These are phyloP conservation scores for Rutidosis leptorrhynchoides DNA, from an alignment of 129 eudicot genomes.

Conservation along the genomic window DNA sequence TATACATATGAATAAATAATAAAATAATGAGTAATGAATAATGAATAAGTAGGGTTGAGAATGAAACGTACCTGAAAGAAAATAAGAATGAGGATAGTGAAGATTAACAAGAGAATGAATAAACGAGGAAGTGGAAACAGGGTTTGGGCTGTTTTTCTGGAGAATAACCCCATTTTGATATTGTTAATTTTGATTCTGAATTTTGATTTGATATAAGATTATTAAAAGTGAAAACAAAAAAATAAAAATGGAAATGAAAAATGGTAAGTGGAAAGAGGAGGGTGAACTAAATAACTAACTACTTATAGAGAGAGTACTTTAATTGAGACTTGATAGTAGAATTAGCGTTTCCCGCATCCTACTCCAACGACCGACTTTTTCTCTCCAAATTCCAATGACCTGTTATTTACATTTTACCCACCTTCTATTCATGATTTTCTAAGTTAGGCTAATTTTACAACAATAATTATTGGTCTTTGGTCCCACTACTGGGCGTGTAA, in stretches of 20 bases:
- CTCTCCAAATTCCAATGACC: neutral
- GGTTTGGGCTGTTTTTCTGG: conserved; percentile 24
- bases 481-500: too few relatives aligned
- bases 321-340: neutral
- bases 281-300: conserved; percentile 11
- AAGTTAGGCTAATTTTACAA: too few relatives aligned
- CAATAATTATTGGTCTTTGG: too few relatives aligned
- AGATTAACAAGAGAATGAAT: conserved; percentile 27
- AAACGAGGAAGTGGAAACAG: conserved; percentile 28
- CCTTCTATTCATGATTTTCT: too few relatives aligned
- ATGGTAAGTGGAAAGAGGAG: neutral
- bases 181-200: neutral
- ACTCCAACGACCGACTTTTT: conserved; percentile 30
- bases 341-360: conserved; percentile 26
- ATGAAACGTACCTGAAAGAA: conserved; percentile 37
- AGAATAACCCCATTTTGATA: conserved; percentile 25
- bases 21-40: too few relatives aligned
- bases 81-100: conserved; percentile 35
- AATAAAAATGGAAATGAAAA: neutral
- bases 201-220: too few relatives aligned
- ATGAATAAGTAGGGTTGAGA: neutral
- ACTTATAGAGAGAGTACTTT: neutral
- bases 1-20: too few relatives aligned
- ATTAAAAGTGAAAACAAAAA: neutral
- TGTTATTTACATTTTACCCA: conserved; percentile 15